phyloP scores from a whole-genome alignment of 306 rosid genomes.

The Dicorynia guianensis region DNA sequence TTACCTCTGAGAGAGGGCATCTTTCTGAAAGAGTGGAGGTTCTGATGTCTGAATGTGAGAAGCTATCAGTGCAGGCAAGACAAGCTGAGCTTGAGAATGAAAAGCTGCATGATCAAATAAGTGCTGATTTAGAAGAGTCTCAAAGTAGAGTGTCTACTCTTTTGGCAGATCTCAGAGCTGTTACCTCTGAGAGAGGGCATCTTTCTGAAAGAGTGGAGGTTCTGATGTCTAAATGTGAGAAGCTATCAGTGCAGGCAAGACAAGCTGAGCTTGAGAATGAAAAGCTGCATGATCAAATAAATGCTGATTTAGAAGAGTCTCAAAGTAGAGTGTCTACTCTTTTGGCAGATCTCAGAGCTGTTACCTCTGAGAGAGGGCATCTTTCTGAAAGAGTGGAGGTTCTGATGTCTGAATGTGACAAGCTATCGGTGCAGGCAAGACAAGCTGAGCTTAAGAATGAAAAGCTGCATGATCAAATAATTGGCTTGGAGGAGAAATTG shows the following conservation, averaged over 20 bases:
- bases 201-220: slow-evolving; percentile 63
- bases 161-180: slow-evolving; percentile 67
- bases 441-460: slow-evolving; percentile 69
- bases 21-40: slow-evolving; percentile 63
- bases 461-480: slow-evolving; percentile 61
- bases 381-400: slow-evolving; percentile 69
- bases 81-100: slow-evolving; percentile 69
- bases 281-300: slow-evolving; percentile 61
- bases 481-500: slow-evolving; percentile 59
- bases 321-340: slow-evolving; percentile 62
- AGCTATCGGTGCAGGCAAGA: slow-evolving; percentile 51
- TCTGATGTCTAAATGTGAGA: slow-evolving; percentile 59
- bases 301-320: slow-evolving; percentile 74
- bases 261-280: slow-evolving; percentile 69
- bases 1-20: too few species aligned
- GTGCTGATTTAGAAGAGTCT: slow-evolving; percentile 74
- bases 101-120: slow-evolving; percentile 61
- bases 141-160: slow-evolving; percentile 62
- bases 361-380: slow-evolving; percentile 60
- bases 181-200: too few species aligned
- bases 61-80: slow-evolving; percentile 51
- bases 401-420: slow-evolving; percentile 59
- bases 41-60: slow-evolving; percentile 59
- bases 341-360: slow-evolving; percentile 61
- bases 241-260: slow-evolving; percentile 51